Evolutionary conservation across 768 basidiomycete genomes (phyloP).

Genomic region (Mycena vitilis): DNA sequence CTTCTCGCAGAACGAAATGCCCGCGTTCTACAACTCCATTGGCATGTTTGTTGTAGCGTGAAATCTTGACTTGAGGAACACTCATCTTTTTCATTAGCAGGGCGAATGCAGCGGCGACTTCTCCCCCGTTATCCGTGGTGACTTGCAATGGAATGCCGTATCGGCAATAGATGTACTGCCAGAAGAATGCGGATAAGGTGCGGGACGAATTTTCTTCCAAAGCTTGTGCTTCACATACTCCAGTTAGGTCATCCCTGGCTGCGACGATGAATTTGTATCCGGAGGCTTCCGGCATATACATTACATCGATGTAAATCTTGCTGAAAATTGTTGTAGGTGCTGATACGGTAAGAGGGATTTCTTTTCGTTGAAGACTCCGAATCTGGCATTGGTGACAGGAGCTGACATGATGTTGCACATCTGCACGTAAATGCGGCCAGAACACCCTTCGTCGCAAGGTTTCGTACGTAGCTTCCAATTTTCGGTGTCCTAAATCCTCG

Average conservation of each 20-base stretch:
- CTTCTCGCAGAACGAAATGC: background rate
- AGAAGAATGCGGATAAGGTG: background rate
- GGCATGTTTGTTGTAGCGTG: background rate
- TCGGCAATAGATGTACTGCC: background rate
- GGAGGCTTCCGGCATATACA: background rate
- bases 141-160: background rate
- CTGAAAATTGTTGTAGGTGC: background rate
- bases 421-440: conserved; percentile 19
- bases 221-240: background rate
- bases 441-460: background rate
- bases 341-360: conserved; percentile 30
- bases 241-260: background rate
- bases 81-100: background rate
- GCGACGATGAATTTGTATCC: background rate
- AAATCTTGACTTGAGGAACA: background rate
- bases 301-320: conserved; percentile 1
- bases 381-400: conserved; percentile 45
- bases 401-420: conserved; percentile 40
- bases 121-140: background rate
- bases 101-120: background rate
- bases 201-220: background rate
- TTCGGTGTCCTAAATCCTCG: conserved; percentile 7
- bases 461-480: conserved; percentile 2
- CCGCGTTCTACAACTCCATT: background rate
- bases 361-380: conserved; percentile 19